Percentiles rank a stretch among this genome's conserved stretches.
Evolutionary conservation across 2,329 filamentous ascomycete genomes (phyloP).

Genomic region (Sporothrix luriei): DNA sequence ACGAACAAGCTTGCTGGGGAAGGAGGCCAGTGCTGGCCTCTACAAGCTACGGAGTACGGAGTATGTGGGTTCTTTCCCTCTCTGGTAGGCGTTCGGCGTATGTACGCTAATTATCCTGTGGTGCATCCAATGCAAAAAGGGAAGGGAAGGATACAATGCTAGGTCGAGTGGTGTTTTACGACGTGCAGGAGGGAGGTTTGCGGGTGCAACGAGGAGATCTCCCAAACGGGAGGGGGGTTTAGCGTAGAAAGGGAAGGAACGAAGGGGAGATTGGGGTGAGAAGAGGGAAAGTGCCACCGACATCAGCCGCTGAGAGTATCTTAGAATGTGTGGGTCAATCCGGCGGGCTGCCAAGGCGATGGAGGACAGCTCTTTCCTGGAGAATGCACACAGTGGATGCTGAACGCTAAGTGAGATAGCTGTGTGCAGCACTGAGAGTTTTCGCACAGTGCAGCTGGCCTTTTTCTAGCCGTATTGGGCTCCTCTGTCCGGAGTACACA

Average conservation of each 20-base stretch:
- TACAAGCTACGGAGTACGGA: not conserved
- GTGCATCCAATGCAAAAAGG: constrained; percentile 13
- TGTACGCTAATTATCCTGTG: constrained; percentile 18
- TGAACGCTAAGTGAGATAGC: not conserved
- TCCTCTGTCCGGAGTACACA: not conserved
- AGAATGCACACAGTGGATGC: constrained; percentile 13
- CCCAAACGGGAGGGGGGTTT: not conserved
- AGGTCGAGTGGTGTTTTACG: not conserved
- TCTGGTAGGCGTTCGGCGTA: constrained; percentile 17
- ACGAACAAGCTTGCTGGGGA: constrained; percentile 11
- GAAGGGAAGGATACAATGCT: constrained; percentile 8
- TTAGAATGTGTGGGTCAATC: constrained; percentile 9
- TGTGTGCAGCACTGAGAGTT: not conserved
- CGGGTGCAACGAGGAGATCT: constrained; percentile 25
- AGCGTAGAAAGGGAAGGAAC: constrained; percentile 17
- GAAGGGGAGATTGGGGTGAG: constrained; percentile 17
- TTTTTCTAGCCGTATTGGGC: too few relatives aligned
- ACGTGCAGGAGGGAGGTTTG: constrained; percentile 2
- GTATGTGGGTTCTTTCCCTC: constrained; percentile 23
- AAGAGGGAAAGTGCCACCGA: constrained; percentile 3
- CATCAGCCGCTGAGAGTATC: constrained; percentile 14
- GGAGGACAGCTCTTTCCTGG: constrained; percentile 7
- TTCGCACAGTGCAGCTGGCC: constrained; percentile 8
- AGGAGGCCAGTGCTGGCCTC: not conserved
- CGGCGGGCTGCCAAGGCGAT: constrained; percentile 21